phyloP scores from a whole-genome alignment of 352 stramenopile species.

The Globisporangium solare region DNA sequence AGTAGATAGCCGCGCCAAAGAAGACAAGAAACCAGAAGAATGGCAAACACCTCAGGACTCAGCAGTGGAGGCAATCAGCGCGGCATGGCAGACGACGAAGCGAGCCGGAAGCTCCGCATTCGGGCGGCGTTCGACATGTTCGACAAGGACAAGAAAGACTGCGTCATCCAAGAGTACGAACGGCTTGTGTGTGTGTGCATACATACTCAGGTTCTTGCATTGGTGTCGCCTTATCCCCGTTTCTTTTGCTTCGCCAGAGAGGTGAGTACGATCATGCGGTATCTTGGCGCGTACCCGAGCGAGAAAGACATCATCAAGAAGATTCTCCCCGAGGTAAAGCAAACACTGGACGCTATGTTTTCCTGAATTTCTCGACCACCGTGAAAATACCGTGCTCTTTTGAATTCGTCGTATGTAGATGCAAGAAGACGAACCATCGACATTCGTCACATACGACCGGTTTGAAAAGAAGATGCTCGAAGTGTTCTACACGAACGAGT shows the following conservation, averaged over 20 bases:
- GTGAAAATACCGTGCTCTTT: neutral
- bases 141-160: slow-evolving; percentile 90
- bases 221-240: neutral
- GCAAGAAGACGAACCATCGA: slow-evolving; percentile 88
- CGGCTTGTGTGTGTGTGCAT: too few relatives aligned
- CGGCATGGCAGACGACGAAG: slow-evolving; percentile 31
- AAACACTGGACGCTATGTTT: neutral
- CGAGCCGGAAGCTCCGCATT: slow-evolving; percentile 50
- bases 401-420: slow-evolving; percentile 32
- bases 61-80: slow-evolving; percentile 26
- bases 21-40: neutral
- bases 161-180: slow-evolving; percentile 78
- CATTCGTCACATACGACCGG: slow-evolving; percentile 86
- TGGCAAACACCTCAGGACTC: slow-evolving; percentile 1
- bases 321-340: slow-evolving; percentile 77
- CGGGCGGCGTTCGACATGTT: slow-evolving; percentile 88
- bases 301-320: slow-evolving; percentile 91
- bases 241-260: slow-evolving; percentile 36
- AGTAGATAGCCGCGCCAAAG: neutral
- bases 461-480: slow-evolving; percentile 94
- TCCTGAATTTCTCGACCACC: neutral
- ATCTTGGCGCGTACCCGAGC: slow-evolving; percentile 86
- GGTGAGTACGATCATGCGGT: slow-evolving; percentile 89
- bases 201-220: neutral
- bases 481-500: slow-evolving; percentile 85